Evolutionary conservation across 176 grass and related monocot species (phyloP), one percentile per base, ranked within the genome.

Genomic region (Alloteropsis semialata): DNA sequence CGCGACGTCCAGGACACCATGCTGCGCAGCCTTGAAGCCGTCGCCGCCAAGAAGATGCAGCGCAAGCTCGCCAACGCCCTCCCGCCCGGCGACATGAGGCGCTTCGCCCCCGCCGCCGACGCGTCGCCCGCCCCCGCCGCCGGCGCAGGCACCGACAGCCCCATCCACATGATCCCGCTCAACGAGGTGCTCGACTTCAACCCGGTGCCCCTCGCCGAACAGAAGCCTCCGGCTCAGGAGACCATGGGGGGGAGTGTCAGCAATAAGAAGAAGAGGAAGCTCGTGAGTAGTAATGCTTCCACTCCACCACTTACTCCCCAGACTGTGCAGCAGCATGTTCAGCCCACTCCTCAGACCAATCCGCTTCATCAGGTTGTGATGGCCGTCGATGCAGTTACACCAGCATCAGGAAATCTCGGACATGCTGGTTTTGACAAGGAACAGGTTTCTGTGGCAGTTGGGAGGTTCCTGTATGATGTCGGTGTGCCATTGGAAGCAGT

Each of bases 401-500:
- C 28, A 4, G 43, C 19, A 11, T 75, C 11, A 65, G 82, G 63
- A 27, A 42, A 65, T 46, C 27, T 61, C 56, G 79, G 49, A 8
- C 54, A n/a, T 5, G 28, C 33, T 25, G 55, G 36, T 41, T 80
- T 75, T 0, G 80, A 86, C 38, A 95, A 59, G 79, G 96, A 98
- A 18, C 91, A 88, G 49, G 90, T 93, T 80, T 90, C 65, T 57
- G 64, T 87, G 84, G 84, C 92, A 38, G 85, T 95, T 4, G 96
- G 96, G 11, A 87, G 82, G 79, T 95, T 98, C 69, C 42, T 98
- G 38, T 95, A 93, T 2, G 96, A 98, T 27, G 84, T 84, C 0
- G 92, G 90, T 10, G 76, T 91, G 74, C 84, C 90, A 55, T 5
- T 97, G 78, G 90, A 98, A 61, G 88, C 92, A 4, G 92, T 95